A percentile compares a stretch with the other conserved stretches of the same genome.
phyloP scores from a whole-genome alignment of 129 eudicot genomes.

The Centaurea solstitialis region DNA sequence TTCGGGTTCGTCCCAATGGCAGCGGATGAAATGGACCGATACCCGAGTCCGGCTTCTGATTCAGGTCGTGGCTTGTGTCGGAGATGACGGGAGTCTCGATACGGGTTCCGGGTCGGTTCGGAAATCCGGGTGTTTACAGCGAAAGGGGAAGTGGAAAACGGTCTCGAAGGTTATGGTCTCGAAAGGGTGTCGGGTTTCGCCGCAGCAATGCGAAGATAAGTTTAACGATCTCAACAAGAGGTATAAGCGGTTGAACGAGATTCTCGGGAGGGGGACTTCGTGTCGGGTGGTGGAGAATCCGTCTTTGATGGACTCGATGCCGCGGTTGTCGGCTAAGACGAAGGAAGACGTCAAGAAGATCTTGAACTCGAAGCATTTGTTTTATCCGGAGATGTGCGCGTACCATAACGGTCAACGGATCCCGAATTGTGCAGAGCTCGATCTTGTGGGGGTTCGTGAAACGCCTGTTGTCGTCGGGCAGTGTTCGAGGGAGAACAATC shows the following conservation, averaged over 20 bases:
- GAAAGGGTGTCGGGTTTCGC: constrained; percentile 66
- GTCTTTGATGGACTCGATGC: constrained; percentile 52
- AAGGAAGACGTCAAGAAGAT: constrained; percentile 71
- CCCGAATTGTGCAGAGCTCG: constrained; percentile 55
- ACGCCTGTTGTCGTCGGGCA: constrained; percentile 22
- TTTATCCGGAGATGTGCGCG: constrained; percentile 78
- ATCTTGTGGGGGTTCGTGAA: constrained; percentile 32
- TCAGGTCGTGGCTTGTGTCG: constrained; percentile 65
- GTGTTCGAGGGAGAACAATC: constrained; percentile 34
- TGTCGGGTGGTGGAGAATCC: constrained; percentile 75
- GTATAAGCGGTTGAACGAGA: constrained; percentile 70
- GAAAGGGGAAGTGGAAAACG: constrained; percentile 76
- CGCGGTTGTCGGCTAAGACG: constrained; percentile 50
- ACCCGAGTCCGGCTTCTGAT: constrained; percentile 59
- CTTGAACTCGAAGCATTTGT: constrained; percentile 67
- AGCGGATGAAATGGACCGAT: constrained; percentile 81
- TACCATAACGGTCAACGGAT: constrained; percentile 71
- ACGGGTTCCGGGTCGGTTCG: constrained; percentile 25
- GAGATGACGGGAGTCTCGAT: constrained; percentile 52
- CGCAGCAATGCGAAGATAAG: constrained; percentile 85
- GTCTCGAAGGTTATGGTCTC: constrained; percentile 62
- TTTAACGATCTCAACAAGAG: constrained; percentile 75
- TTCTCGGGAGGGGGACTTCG: constrained; percentile 66
- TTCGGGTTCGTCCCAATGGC: constrained; percentile 45
- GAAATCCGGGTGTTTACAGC: constrained; percentile 48